Evolutionary conservation across 345 rosid species (phyloP).

Genomic region (Luvunga scandens): DNA sequence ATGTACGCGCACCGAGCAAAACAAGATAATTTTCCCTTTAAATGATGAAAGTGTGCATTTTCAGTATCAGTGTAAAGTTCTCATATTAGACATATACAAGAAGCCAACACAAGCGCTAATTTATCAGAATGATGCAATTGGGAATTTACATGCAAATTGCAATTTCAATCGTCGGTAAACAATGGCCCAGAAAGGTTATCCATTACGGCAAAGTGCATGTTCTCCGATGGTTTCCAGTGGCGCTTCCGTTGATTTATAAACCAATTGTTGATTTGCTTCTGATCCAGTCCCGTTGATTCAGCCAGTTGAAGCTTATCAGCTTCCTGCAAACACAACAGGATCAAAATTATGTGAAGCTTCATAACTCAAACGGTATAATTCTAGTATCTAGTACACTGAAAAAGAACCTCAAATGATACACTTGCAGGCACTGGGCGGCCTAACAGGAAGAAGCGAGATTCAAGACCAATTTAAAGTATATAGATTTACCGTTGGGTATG

Average conservation of each 20-base stretch:
- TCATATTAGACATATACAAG: conserved; percentile 16
- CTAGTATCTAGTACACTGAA: too few species aligned
- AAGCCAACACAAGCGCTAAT: not conserved
- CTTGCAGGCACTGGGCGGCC: too few species aligned
- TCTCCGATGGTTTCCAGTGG: conserved; percentile 83
- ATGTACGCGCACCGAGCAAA: conserved; percentile 17
- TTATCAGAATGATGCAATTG: not conserved
- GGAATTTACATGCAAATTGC: conserved; percentile 17
- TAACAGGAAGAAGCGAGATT: too few species aligned
- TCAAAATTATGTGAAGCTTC: too few species aligned
- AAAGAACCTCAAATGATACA: too few species aligned
- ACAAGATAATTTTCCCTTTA: conserved; percentile 17
- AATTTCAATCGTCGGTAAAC: conserved; percentile 46
- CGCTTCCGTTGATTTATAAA: conserved; percentile 87
- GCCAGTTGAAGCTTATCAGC: conserved; percentile 67
- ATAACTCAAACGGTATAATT: too few species aligned
- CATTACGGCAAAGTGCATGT: conserved; percentile 62
- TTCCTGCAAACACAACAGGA: conserved; percentile 35
- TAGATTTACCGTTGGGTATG: conserved; percentile 68
- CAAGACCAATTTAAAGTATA: not conserved
- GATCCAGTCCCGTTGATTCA: conserved; percentile 77
- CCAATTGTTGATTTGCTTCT: conserved; percentile 87
- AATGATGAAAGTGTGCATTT: conserved; percentile 1
- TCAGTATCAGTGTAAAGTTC: conserved; percentile 15
- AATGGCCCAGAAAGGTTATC: conserved; percentile 57